Evolutionary conservation across 352 stramenopile species (phyloP), one percentile per base, ranked within the genome.

Genomic region (Phytophthora agathidicida): DNA sequence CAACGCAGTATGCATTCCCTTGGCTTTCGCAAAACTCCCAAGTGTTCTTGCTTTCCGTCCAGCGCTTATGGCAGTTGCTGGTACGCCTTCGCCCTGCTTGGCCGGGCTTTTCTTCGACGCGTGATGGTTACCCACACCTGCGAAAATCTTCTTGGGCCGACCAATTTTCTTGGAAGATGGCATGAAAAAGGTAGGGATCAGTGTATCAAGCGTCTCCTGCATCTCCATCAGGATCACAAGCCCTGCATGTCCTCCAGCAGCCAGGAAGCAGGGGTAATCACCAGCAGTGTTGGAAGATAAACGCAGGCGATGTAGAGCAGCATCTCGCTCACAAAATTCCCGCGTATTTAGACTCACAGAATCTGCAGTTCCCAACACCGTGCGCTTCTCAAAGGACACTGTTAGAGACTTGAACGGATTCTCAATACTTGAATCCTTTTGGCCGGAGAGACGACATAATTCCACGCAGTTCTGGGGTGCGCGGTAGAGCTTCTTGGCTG

Each of bases 161-260:
- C 79, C 79, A 5, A 80, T 74, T 28, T 82, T 86, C 52, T 84
- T 86, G 3, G 50, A 72, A 6, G 73, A 59, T 9, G 79, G 68
- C 38, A 76, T 45, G 16, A 86, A 91, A 30, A 86, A 75, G 2
- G 73, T 80, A 23, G 71, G 35, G 11, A 88, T 65, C 11, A 91
- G 31, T 38, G 69, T 74, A 37, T 91, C 80, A 2, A 93, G 64
- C 13, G 73, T 52, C 2, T 82, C 55, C 31, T 92, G 80, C 52
- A 92, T 65, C 20, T 92, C 79, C 37, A 91, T 67, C 32, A 94
- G 61, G 17, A 94, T 71, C 1, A 94, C 66, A n/a, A 94, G 65
- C 0, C 82, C 84, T 4, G 84, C 82, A 36, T 94, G 84, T 5
- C 84, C 84, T 26, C 65, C 82, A 19, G 67, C 70, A 8, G 82